Base-by-base conservation (phyloP, 148 eudicot species). In the Hydrangea macrophylla region DNA sequence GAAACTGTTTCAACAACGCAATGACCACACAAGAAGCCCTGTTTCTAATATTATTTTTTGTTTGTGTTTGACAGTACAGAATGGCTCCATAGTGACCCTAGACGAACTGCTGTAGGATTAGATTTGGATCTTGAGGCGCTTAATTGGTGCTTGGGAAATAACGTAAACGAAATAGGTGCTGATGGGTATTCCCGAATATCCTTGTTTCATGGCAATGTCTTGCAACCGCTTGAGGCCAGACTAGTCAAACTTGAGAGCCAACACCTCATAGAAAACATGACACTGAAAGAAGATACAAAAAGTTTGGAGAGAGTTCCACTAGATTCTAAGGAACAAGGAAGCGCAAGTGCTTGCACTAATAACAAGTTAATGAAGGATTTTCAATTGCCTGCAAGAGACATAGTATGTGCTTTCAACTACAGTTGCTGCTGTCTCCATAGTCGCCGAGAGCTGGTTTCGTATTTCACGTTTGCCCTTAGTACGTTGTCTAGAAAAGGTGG, bases 401-500 rank as follows among this genome's bases (percentile, higher is more conserved):
- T 94, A 26, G 81, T 94, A 10, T 94, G 98, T 68, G 97, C 98
- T 67, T 94, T 94, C 63, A 94, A 94, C 80, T 94, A 94, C 82
- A 94, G 98, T 72, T 94, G 98, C 42, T 94, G 98, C 75, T 94
- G 98, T 77, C 87, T 94, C 55, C 98, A 94, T 73, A 84, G 79
- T 37, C 88, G 97, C 9, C 75, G 74, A 60, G 96, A 90, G 70
- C 90, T 94, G 74, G 82, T 94, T 69, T 71, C 75, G 26, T 94
- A 94, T 76, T 94, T 90, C 81, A 90, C 83, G 81, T 82, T 86
- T 81, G 89, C 88, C 30, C 86, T 60, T 69, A 74, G 51, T 69
- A 64, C 84, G 27, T 75, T 94, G 76, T 90, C 86, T 64, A 79
- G 62, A 62, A 86, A 85, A 76, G 93, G 96, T 45, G 97, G 96